Conservation (phyloP, 257 asterid genomes). For the Dorcoceras hygrometricum region DNA sequence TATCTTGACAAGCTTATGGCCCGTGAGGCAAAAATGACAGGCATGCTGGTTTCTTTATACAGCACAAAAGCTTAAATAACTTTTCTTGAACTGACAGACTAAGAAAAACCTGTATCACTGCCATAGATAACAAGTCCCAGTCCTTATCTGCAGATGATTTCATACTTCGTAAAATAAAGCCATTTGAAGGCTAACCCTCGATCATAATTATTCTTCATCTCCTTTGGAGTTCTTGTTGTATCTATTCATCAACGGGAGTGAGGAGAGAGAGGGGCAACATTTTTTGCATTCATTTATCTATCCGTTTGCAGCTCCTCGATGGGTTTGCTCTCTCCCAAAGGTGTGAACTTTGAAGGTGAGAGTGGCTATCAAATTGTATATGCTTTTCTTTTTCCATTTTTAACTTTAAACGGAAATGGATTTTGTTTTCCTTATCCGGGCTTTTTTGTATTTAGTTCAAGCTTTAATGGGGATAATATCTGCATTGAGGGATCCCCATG, state of each 20-base stretch:
- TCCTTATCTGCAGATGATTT: slow-evolving; percentile 29
- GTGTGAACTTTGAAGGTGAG: slow-evolving; percentile 97
- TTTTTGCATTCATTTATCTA: slow-evolving; percentile 35
- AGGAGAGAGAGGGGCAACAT: slow-evolving; percentile 30
- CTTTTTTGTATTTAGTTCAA: slow-evolving; percentile 55
- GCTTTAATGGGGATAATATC: slow-evolving; percentile 82
- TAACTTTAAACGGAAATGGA: background rate
- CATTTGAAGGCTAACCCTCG: slow-evolving; percentile 22
- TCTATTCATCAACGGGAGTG: slow-evolving; percentile 31
- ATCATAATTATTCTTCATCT: slow-evolving; percentile 13
- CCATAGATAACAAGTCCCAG: slow-evolving; percentile 34
- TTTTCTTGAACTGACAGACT: slow-evolving; percentile 39
- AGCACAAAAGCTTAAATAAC: slow-evolving; percentile 37
- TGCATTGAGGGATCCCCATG: slow-evolving; percentile 79
- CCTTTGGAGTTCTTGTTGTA: slow-evolving; percentile 21
- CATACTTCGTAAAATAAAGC: slow-evolving; percentile 21
- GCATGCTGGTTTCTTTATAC: slow-evolving; percentile 70
- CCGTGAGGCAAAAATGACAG: slow-evolving; percentile 92
- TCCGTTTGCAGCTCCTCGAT: slow-evolving; percentile 46
- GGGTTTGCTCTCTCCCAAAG: slow-evolving; percentile 81
- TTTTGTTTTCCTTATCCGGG: slow-evolving; percentile 2
- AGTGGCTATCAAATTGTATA: background rate
- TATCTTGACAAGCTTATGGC: slow-evolving; percentile 60
- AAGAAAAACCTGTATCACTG: slow-evolving; percentile 37
- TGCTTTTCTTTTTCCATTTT: no score